Evolutionary conservation across 768 basidiomycete genomes (phyloP).

Genomic region (Mycena vulgaris): DNA sequence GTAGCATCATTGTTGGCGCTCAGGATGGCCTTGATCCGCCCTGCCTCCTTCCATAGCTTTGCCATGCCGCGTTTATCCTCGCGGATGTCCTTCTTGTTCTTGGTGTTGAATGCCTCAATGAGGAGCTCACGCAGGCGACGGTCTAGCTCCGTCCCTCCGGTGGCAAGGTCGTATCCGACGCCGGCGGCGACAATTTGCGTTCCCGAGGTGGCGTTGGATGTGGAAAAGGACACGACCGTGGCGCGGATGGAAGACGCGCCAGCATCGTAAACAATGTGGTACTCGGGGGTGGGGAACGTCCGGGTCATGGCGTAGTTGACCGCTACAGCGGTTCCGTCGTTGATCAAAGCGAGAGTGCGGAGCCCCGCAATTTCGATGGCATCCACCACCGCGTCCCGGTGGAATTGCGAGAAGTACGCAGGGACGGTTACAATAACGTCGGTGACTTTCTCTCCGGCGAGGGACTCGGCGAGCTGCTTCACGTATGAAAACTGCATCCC

Average conservation of each 20-base stretch:
- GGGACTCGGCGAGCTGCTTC: slow-evolving; percentile 86
- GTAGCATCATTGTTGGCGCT: slow-evolving; percentile 91
- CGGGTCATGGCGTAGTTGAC: slow-evolving; percentile 99
- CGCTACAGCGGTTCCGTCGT: slow-evolving; percentile 96
- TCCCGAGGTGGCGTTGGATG: slow-evolving; percentile 65
- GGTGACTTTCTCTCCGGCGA: slow-evolving; percentile 81
- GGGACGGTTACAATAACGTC: slow-evolving; percentile 95
- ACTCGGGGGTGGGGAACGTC: slow-evolving; percentile 82
- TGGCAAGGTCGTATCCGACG: slow-evolving; percentile 82
- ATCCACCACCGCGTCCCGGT: slow-evolving; percentile 93
- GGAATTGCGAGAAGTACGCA: slow-evolving; percentile 89
- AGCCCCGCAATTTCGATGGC: slow-evolving; percentile 94
- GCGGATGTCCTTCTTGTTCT: slow-evolving; percentile 77
- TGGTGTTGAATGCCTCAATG: slow-evolving; percentile 79
- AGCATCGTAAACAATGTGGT: slow-evolving; percentile 95
- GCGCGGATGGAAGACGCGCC: slow-evolving; percentile 89
- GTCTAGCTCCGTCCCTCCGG: slow-evolving; percentile 90
- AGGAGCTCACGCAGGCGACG: slow-evolving; percentile 87
- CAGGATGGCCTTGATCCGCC: slow-evolving; percentile 90
- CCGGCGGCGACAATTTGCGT: slow-evolving; percentile 87
- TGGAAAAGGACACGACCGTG: slow-evolving; percentile 80
- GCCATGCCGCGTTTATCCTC: slow-evolving; percentile 89
- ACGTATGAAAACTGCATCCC: slow-evolving; percentile 96
- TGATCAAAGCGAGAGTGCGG: slow-evolving; percentile 85
- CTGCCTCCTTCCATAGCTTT: slow-evolving; percentile 95